A percentile compares a stretch with the other conserved stretches of the same genome.
These are phyloP conservation scores for Prototheca wickerhamii DNA, from an alignment of 163 green algal genomes.

Conservation along the genomic window DNA sequence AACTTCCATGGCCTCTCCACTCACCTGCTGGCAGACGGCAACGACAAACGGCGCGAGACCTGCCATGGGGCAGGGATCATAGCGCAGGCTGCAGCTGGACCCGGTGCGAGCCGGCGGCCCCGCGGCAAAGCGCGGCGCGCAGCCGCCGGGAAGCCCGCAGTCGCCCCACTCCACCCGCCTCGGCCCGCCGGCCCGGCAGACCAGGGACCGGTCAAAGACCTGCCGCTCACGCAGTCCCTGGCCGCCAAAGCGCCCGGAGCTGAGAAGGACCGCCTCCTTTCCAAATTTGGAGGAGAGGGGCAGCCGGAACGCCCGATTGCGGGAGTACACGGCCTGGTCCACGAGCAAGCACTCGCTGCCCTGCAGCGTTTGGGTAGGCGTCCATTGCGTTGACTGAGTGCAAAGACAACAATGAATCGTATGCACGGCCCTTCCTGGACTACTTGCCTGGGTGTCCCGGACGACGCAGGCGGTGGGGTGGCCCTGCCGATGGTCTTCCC, in stretches of 20 bases:
- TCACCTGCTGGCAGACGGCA: conserved; percentile 18
- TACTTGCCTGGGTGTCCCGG: too few relatives aligned
- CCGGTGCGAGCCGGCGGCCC: not conserved
- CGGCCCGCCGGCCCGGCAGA: conserved; percentile 25
- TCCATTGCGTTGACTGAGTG: not conserved
- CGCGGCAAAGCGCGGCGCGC: not conserved
- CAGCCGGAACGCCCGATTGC: conserved; percentile 65
- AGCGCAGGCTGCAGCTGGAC: not conserved
- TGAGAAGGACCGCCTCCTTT: conserved; percentile 34
- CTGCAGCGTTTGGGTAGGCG: not conserved
- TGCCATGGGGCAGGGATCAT: conserved; percentile 38
- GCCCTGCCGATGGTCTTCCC: not conserved
- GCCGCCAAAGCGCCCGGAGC: conserved; percentile 14
- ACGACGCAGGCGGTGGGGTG: too few relatives aligned
- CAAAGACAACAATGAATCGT: not conserved
- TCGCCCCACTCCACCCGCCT: conserved; percentile 21
- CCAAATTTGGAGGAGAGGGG: conserved; percentile 61
- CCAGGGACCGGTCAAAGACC: conserved; percentile 32
- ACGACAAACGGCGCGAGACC: conserved; percentile 43
- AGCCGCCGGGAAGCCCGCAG: not conserved
- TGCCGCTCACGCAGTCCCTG: not conserved
- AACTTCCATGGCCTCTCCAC: not conserved
- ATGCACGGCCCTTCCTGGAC: too few relatives aligned
- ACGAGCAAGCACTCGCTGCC: conserved; percentile 31
- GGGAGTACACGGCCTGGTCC: conserved; percentile 57